A percentile compares a stretch with the other conserved stretches of the same genome.
These are phyloP conservation scores for Colletotrichum destructivum DNA, from an alignment of 2,329 filamentous ascomycete genomes.

Conservation along the genomic window DNA sequence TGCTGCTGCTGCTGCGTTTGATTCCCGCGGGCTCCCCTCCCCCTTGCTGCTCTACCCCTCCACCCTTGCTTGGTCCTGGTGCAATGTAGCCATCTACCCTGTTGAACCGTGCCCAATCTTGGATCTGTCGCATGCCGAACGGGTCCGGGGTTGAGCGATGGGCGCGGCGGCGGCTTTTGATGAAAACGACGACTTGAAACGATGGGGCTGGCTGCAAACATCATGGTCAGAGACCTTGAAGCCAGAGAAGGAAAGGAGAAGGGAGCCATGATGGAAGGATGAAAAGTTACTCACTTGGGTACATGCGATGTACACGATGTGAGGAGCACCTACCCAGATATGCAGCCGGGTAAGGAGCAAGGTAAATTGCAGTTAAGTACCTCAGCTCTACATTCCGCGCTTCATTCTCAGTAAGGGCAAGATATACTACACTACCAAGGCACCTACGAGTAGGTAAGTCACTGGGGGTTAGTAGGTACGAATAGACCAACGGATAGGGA, in stretches of 20 bases:
- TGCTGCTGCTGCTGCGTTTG: not conserved
- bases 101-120: slow-evolving; percentile 18
- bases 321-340: no score
- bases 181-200: slow-evolving; percentile 33
- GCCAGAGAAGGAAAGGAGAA: not conserved
- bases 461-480: no score
- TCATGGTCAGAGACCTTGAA: slow-evolving; percentile 9
- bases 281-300: not conserved
- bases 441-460: no score
- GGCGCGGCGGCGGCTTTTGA: slow-evolving; percentile 4
- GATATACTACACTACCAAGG: no score
- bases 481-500: not conserved
- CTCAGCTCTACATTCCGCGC: no score
- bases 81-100: slow-evolving; percentile 2
- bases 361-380: not conserved
- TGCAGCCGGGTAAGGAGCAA: not conserved
- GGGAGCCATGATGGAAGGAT: not conserved
- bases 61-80: slow-evolving; percentile 13
- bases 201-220: slow-evolving; percentile 23
- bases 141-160: slow-evolving; percentile 28
- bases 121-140: slow-evolving; percentile 28
- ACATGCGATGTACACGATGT: no score
- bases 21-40: not conserved
- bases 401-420: no score
- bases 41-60: no score